A percentile compares a stretch with the other conserved stretches of the same genome.
These are phyloP conservation scores for Leishmania tarentolae DNA, from an alignment of 208 protist genomes.

Conservation along the genomic window DNA sequence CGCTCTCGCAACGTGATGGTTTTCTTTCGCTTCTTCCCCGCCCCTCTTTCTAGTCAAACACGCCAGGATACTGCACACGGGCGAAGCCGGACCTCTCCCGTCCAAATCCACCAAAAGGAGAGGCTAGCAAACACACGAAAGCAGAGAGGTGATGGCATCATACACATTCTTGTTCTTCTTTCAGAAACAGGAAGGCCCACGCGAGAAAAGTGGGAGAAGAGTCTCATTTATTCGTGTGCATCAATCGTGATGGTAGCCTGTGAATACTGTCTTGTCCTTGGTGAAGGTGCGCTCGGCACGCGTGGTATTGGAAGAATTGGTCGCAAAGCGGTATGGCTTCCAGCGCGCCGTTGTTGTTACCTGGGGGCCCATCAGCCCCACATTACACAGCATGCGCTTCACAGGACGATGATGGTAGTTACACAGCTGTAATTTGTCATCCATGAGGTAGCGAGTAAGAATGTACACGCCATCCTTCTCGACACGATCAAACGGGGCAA, in stretches of 20 bases:
- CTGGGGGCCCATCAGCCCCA: conserved; percentile 87
- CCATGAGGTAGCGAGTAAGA: conserved; percentile 85
- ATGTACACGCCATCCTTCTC: conserved; percentile 91
- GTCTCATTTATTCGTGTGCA: background rate
- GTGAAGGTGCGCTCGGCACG: conserved; percentile 80
- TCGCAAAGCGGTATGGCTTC: conserved; percentile 88
- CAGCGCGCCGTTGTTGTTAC: conserved; percentile 81
- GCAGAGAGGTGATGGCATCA: too few species aligned
- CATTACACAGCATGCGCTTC: conserved; percentile 88
- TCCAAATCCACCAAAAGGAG: background rate
- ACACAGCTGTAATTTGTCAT: conserved; percentile 90
- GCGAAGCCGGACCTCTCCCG: background rate
- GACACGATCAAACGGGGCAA: conserved; percentile 88
- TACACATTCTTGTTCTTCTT: too few species aligned
- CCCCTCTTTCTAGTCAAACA: background rate
- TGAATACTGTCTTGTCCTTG: conserved; percentile 84
- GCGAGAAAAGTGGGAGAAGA: background rate
- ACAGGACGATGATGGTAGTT: conserved; percentile 90
- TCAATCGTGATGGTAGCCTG: conserved; percentile 80
- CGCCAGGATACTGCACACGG: background rate
- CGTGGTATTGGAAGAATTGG: conserved; percentile 67
- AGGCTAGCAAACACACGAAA: background rate
- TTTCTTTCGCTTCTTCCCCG: background rate
- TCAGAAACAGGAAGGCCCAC: background rate
- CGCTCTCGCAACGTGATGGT: background rate